phyloP scores from a whole-genome alignment of 2,329 filamentous ascomycete genomes.

The Zymoseptoria pseudotritici region DNA sequence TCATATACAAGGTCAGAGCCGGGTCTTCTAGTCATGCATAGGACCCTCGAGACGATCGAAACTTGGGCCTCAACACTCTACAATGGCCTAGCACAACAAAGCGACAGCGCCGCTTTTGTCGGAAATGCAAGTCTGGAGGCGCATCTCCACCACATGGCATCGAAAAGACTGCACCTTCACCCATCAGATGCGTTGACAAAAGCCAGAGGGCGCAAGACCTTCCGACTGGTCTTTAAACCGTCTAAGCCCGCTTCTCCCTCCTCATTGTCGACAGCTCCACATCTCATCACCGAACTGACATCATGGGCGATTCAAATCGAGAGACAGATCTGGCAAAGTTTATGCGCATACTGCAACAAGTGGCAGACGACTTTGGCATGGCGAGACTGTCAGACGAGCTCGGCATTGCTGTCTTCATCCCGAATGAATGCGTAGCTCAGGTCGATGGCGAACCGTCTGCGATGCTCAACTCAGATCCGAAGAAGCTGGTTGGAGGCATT shows the following conservation, averaged over 20 bases:
- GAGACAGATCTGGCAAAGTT: conserved; percentile 64
- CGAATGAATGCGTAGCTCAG: conserved; percentile 96
- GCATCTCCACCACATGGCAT: conserved; percentile 33
- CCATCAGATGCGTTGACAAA: too few species aligned
- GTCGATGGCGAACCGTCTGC: conserved; percentile 92
- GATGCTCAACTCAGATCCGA: conserved; percentile 99
- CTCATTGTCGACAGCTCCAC: conserved; percentile 95
- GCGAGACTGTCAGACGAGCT: conserved; percentile 56
- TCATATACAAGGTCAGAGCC: too few species aligned
- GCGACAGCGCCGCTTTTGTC: too few species aligned
- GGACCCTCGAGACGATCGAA: too few species aligned
- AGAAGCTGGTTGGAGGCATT: conserved; percentile 98
- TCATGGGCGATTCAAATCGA: conserved; percentile 84
- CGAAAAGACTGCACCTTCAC: conserved; percentile 51
- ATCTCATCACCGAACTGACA: conserved; percentile 91
- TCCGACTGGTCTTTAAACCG: conserved; percentile 52
- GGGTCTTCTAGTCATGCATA: too few species aligned
- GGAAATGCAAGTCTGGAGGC: too few species aligned
- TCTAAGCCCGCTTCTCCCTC: conserved; percentile 92
- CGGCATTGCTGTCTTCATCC: conserved; percentile 96
- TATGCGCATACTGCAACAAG: conserved; percentile 72
- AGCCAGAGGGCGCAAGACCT: too few species aligned
- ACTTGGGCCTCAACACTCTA: too few species aligned
- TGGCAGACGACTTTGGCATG: conserved; percentile 33
- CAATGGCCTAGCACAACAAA: too few species aligned